phyloP scores from a whole-genome alignment of 2,329 filamentous ascomycete genomes.

The Hypoxylon sp. region DNA sequence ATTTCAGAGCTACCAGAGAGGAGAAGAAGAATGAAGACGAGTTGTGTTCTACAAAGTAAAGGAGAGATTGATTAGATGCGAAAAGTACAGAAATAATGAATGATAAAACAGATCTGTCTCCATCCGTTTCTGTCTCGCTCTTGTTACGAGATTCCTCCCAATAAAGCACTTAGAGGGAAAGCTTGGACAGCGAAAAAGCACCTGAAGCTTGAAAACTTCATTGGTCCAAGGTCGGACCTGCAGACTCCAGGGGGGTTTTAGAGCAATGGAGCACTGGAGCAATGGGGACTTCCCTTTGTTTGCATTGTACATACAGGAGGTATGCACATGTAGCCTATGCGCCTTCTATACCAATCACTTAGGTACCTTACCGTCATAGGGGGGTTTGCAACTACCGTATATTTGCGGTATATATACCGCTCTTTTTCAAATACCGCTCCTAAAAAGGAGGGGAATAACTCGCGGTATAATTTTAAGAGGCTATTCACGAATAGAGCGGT shows the following conservation, averaged over 20 bases:
- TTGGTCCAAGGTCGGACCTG: slow-evolving; percentile 42
- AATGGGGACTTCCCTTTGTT: slow-evolving; percentile 22
- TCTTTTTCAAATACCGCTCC: too few relatives aligned
- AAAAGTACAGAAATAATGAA: slow-evolving; percentile 39
- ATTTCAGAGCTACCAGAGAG: slow-evolving; percentile 13
- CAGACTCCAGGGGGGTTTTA: slow-evolving; percentile 39
- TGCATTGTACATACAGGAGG: slow-evolving; percentile 15
- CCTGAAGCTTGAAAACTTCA: slow-evolving; percentile 40
- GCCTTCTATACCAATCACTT: slow-evolving; percentile 1
- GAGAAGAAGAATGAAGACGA: slow-evolving; percentile 26
- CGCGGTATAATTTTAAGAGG: too few relatives aligned
- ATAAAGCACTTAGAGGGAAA: slow-evolving; percentile 37
- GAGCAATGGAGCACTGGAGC: slow-evolving; percentile 4
- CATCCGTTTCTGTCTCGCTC: slow-evolving; percentile 40
- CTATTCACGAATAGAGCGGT: too few relatives aligned
- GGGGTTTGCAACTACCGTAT: too few relatives aligned
- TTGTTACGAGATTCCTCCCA: slow-evolving; percentile 38
- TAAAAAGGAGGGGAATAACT: too few relatives aligned
- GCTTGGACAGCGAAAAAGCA: slow-evolving; percentile 41
- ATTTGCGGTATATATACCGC: too few relatives aligned
- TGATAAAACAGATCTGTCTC: slow-evolving; percentile 37
- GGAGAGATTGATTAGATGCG: slow-evolving; percentile 22
- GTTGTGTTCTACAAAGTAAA: slow-evolving; percentile 32
- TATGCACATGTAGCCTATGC: slow-evolving; percentile 4
- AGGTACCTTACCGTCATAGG: too few relatives aligned